Conservation (phyloP, 495 filamentous ascomycete genomes). For the Penicillium silybi region DNA sequence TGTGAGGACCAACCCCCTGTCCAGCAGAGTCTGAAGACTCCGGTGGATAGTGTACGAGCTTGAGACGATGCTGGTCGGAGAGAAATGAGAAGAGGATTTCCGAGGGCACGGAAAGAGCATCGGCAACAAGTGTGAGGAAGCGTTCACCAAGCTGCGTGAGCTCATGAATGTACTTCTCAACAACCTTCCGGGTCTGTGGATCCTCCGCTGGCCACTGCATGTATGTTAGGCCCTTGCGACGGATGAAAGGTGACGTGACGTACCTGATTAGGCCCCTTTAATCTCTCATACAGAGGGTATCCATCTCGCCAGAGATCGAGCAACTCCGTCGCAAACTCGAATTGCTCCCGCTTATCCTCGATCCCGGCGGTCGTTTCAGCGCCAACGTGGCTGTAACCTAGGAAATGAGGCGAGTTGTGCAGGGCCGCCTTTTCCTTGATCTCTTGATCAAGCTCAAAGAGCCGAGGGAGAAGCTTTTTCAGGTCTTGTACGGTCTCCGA, state of each 20-base stretch:
- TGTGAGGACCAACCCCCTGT: slow-evolving; percentile 54
- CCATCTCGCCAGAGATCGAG: slow-evolving; percentile 30
- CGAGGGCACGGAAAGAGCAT: slow-evolving; percentile 37
- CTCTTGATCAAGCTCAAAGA: slow-evolving; percentile 38
- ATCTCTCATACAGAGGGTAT: slow-evolving; percentile 40
- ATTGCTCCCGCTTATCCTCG: slow-evolving; percentile 49
- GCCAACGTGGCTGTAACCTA: slow-evolving; percentile 50
- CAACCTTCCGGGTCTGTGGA: slow-evolving; percentile 14
- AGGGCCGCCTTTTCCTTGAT: slow-evolving; percentile 41
- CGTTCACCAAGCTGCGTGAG: slow-evolving; percentile 42
- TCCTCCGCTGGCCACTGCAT: slow-evolving; percentile 23
- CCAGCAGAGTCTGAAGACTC: slow-evolving; percentile 1
- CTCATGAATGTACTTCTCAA: slow-evolving; percentile 45
- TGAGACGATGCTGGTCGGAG: slow-evolving; percentile 51
- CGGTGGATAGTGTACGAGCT: slow-evolving; percentile 48
- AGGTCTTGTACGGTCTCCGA: slow-evolving; percentile 31
- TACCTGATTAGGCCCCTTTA: slow-evolving; percentile 52
- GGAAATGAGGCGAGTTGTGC: slow-evolving; percentile 50
- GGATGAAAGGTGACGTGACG: not conserved
- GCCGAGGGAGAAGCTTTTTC: slow-evolving; percentile 32
- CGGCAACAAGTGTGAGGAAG: slow-evolving; percentile 49
- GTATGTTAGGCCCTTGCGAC: not conserved
- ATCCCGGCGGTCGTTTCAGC: slow-evolving; percentile 48
- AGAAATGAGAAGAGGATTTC: slow-evolving; percentile 50
- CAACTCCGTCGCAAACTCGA: slow-evolving; percentile 53